Evolutionary conservation across 306 rosid species (phyloP).

Genomic region (Pterocarpus santalinus): DNA sequence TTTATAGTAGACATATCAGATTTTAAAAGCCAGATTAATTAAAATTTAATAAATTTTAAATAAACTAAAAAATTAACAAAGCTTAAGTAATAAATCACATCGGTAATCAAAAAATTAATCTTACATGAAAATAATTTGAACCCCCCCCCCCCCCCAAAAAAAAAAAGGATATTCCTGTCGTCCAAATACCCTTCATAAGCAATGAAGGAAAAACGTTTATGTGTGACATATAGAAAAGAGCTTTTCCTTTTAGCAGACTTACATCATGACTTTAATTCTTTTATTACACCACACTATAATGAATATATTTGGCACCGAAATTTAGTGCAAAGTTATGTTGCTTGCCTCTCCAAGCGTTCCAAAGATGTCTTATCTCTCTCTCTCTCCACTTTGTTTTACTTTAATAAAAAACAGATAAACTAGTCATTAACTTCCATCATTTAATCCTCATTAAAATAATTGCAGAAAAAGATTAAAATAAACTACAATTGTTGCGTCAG

Average conservation of each 20-base stretch:
- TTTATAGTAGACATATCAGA: no score
- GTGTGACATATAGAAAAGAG: background rate
- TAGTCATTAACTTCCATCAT: slow-evolving; percentile 44
- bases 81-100: background rate
- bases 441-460: slow-evolving; percentile 35
- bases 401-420: background rate
- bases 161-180: background rate
- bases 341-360: slow-evolving; percentile 23
- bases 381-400: background rate
- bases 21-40: no score
- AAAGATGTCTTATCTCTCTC: slow-evolving; percentile 4
- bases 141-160: no score
- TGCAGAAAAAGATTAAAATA: slow-evolving; percentile 35
- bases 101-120: background rate
- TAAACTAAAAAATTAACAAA: no score
- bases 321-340: slow-evolving; percentile 11
- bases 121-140: no score
- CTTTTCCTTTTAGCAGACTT: background rate
- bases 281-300: background rate
- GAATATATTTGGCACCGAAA: background rate
- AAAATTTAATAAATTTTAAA: no score
- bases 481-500: slow-evolving; percentile 57
- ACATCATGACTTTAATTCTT: background rate
- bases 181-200: background rate
- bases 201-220: background rate